A percentile compares a stretch with the other conserved stretches of the same genome.
Conservation (phyloP, 2,329 filamentous ascomycete genomes). For the Penicillium sp. region DNA sequence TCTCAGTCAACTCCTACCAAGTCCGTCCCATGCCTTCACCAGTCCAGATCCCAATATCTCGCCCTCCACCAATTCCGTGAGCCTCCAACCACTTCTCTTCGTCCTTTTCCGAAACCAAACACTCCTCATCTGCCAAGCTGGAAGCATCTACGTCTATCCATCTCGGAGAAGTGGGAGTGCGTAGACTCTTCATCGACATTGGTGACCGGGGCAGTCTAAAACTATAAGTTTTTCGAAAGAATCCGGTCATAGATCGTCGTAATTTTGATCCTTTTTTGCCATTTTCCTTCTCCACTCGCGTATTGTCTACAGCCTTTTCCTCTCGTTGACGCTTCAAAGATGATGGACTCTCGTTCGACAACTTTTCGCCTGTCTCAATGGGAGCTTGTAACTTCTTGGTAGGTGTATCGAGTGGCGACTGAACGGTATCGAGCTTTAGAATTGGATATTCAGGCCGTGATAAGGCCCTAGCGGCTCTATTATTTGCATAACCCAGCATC, state of each 20-base stretch:
- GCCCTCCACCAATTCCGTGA: slow-evolving; percentile 9
- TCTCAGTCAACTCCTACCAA: not conserved
- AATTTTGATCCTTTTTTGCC: slow-evolving; percentile 8
- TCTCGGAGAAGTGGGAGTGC: slow-evolving; percentile 4
- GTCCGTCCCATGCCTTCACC: slow-evolving; percentile 9
- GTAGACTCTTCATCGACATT: slow-evolving; percentile 14
- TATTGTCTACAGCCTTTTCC: not conserved
- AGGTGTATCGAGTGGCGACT: slow-evolving; percentile 13
- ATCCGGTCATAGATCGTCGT: slow-evolving; percentile 16
- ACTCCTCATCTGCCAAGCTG: slow-evolving; percentile 16
- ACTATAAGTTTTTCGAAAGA: slow-evolving; percentile 19
- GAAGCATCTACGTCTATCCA: slow-evolving; percentile 21
- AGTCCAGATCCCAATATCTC: slow-evolving; percentile 11
- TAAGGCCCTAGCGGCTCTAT: slow-evolving; percentile 6
- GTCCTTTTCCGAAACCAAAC: slow-evolving; percentile 11
- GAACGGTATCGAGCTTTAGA: slow-evolving; percentile 21
- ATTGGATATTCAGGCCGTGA: slow-evolving; percentile 23
- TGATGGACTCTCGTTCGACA: not conserved
- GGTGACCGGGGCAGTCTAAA: slow-evolving; percentile 19
- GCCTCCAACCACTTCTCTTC: slow-evolving; percentile 22
- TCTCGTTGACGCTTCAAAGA: not conserved
- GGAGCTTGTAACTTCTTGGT: slow-evolving; percentile 16
- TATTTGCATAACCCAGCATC: slow-evolving; percentile 8
- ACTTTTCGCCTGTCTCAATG: slow-evolving; percentile 8
- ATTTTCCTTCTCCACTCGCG: not conserved